phyloP scores from a whole-genome alignment of 208 protist genomes.

The Leishmania guyanensis region DNA sequence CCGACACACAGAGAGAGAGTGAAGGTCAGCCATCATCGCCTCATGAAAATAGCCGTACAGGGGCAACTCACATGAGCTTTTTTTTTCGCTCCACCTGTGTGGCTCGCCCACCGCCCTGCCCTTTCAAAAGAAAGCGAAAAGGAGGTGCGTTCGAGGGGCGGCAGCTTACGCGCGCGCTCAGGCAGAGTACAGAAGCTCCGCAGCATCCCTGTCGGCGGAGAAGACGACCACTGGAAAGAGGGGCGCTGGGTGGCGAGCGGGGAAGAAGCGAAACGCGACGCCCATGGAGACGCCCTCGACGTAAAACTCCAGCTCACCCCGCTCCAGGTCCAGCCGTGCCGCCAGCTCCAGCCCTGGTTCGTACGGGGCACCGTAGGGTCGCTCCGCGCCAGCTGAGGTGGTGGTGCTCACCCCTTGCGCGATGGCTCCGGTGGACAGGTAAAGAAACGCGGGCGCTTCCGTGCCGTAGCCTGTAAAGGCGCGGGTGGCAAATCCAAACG shows the following conservation, averaged over 20 bases:
- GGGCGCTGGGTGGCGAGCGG: conserved; percentile 40
- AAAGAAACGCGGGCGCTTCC: conserved; percentile 35
- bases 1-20: background rate
- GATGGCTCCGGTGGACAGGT: conserved; percentile 52
- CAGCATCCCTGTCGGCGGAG: conserved; percentile 41
- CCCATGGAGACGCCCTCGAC: conserved; percentile 54
- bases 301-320: conserved; percentile 50
- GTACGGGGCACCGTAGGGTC: conserved; percentile 53
- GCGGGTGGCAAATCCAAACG: conserved; percentile 29
- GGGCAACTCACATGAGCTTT: background rate
- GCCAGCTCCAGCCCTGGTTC: conserved; percentile 45
- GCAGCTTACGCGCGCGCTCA: background rate
- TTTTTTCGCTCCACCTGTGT: background rate
- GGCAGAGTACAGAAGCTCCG: conserved; percentile 37
- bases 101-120: background rate
- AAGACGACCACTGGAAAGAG: conserved; percentile 69
- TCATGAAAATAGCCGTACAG: background rate
- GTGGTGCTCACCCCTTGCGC: conserved; percentile 17
- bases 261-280: conserved; percentile 60
- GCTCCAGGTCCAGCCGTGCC: conserved; percentile 45
- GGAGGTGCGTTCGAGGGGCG: background rate
- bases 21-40: background rate
- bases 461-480: conserved; percentile 35
- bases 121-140: background rate
- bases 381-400: background rate